These are phyloP conservation scores for Paramecium sexaurelia DNA, from an alignment of 73 alveolate genomes.

Conservation along the genomic window DNA sequence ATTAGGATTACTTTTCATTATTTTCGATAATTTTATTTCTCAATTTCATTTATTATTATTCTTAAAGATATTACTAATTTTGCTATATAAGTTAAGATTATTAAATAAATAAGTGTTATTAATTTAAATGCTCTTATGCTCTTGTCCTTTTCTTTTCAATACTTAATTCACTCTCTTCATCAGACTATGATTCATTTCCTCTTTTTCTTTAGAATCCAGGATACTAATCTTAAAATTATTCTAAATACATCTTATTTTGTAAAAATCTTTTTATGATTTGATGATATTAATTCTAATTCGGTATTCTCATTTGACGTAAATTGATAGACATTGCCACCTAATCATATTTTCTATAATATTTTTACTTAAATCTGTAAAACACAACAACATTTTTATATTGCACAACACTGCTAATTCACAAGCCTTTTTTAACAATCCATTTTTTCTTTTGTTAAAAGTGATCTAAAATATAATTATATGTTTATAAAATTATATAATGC, in stretches of 20 bases:
- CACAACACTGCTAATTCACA: conserved; percentile 67
- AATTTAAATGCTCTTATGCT: conserved; percentile 4
- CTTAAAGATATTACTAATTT: not conserved
- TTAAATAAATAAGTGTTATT: not conserved
- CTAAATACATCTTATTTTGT: not conserved
- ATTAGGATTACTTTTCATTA: not conserved
- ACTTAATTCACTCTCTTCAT: not conserved
- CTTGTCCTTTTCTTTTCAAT: not conserved
- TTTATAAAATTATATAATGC: not conserved
- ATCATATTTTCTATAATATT: not conserved
- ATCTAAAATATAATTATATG: conserved; percentile 40
- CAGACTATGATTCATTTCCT: not conserved
- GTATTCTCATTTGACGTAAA: not conserved
- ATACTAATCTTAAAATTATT: not conserved
- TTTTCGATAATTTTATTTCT: not conserved
- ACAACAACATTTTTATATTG: conserved; percentile 51
- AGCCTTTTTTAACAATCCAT: conserved; percentile 65
- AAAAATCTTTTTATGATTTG: not conserved
- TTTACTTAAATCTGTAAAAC: conserved; percentile 64
- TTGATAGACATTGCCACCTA: not conserved
- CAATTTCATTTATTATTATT: not conserved
- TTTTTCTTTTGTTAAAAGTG: conserved; percentile 66
- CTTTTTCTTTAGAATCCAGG: not conserved
- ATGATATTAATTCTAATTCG: not conserved
- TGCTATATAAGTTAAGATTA: not conserved